A percentile compares a stretch with the other conserved stretches of the same genome.
phyloP scores from a whole-genome alignment of 768 basidiomycete species.

The Hypholoma fasciculare region DNA sequence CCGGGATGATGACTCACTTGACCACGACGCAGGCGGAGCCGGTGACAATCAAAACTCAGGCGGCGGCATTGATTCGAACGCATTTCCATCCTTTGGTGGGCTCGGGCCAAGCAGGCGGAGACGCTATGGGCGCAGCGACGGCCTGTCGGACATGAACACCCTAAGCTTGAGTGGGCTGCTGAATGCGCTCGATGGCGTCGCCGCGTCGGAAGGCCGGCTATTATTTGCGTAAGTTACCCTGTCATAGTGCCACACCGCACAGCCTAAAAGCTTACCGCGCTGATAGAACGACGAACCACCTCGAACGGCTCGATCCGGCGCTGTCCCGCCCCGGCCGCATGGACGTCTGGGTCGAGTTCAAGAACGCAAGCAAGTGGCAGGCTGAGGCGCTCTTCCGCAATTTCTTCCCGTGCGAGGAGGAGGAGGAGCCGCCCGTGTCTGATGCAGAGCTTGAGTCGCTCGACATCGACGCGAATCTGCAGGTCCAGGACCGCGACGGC shows the following conservation, averaged over 20 bases:
- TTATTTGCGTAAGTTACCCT: constrained; percentile 75
- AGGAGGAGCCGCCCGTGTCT: constrained; percentile 21
- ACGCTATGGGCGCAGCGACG: constrained; percentile 15
- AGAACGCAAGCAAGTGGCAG: constrained; percentile 82
- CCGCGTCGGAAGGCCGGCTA: constrained; percentile 83
- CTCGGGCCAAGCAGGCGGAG: background rate
- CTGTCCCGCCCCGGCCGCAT: constrained; percentile 90
- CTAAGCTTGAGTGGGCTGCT: constrained; percentile 79
- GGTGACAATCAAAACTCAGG: constrained; percentile 1
- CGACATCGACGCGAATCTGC: constrained; percentile 20
- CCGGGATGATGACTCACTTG: constrained; percentile 49
- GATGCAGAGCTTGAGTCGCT: constrained; percentile 16
- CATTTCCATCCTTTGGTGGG: constrained; percentile 7
- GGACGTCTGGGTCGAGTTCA: constrained; percentile 94
- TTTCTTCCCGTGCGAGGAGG: constrained; percentile 81
- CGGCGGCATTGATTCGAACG: constrained; percentile 38
- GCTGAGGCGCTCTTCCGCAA: constrained; percentile 86
- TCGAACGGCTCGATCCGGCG: constrained; percentile 89
- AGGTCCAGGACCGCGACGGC: constrained; percentile 9
- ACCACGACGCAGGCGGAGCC: background rate
- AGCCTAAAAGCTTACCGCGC: background rate
- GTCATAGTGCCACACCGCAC: no score
- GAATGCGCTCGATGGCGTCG: constrained; percentile 86
- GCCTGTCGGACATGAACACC: constrained; percentile 75
- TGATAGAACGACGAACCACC: constrained; percentile 81